phyloP scores from a whole-genome alignment of 2,329 filamentous ascomycete species.

The Penicillium psychrosexuale region DNA sequence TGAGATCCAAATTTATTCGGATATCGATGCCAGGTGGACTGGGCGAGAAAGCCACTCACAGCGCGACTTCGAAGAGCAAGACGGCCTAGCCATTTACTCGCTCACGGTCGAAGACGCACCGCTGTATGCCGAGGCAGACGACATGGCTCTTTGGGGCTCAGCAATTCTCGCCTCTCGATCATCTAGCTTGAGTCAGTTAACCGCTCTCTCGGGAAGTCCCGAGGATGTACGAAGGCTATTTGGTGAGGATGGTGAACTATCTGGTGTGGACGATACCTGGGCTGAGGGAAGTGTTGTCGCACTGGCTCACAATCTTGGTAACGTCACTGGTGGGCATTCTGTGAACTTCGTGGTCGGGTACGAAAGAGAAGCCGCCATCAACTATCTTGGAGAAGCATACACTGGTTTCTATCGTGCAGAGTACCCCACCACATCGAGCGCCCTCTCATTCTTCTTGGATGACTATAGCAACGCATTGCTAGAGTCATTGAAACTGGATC shows the following conservation, averaged over 20 bases:
- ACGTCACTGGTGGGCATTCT: conserved; percentile 24
- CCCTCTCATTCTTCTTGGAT: conserved; percentile 40
- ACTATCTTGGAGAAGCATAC: conserved; percentile 41
- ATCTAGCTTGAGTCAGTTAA: conserved; percentile 24
- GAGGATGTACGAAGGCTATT: conserved; percentile 33
- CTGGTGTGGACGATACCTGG: conserved; percentile 25
- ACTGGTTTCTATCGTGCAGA: conserved; percentile 41
- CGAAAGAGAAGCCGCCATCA: conserved; percentile 40
- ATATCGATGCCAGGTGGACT: conserved; percentile 47
- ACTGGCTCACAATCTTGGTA: conserved; percentile 41
- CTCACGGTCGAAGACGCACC: conserved; percentile 32
- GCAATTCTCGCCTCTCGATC: conserved; percentile 40
- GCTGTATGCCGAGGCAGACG: conserved; percentile 34
- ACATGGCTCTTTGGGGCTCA: conserved; percentile 46
- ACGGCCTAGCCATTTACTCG: conserved; percentile 31
- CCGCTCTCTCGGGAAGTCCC: conserved; percentile 30
- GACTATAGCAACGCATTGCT: conserved; percentile 39
- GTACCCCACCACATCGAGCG: conserved; percentile 33
- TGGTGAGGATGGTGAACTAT: conserved; percentile 30
- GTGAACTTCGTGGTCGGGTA: conserved; percentile 45
- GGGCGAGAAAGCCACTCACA: conserved; percentile 30
- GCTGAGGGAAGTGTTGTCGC: conserved; percentile 33
- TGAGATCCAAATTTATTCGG: conserved; percentile 42
- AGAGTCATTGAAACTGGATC: conserved; percentile 36
- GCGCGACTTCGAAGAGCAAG: conserved; percentile 25